These are phyloP conservation scores for Cardamine resedifolia DNA, from an alignment of 345 rosid species.

Conservation along the genomic window DNA sequence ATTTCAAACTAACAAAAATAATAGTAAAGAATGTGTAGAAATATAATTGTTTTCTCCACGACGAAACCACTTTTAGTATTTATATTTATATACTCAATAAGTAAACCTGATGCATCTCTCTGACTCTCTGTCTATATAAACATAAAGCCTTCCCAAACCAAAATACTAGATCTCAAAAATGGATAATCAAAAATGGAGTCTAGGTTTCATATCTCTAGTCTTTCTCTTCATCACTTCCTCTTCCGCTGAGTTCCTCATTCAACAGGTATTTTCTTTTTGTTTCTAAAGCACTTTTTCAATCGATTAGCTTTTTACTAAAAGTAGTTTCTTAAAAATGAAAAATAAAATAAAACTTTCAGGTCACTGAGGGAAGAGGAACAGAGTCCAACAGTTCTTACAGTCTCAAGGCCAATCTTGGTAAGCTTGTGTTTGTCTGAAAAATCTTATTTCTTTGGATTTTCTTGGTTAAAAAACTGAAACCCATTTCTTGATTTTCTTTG, in stretches of 20 bases:
- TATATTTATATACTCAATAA: neutral
- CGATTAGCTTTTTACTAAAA: neutral
- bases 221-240: slow-evolving; percentile 32
- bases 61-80: neutral
- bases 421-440: neutral
- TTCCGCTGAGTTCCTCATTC: slow-evolving; percentile 25
- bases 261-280: slow-evolving; percentile 9
- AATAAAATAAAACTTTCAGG: neutral
- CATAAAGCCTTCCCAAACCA: neutral
- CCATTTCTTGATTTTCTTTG: neutral
- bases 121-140: neutral
- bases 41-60: neutral
- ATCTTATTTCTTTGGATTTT: neutral
- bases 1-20: neutral
- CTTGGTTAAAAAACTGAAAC: neutral
- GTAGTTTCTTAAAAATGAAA: neutral
- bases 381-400: slow-evolving; percentile 20
- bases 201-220: slow-evolving; percentile 13
- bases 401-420: slow-evolving; percentile 23
- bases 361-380: slow-evolving; percentile 14
- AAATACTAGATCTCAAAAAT: slow-evolving; percentile 4
- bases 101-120: neutral
- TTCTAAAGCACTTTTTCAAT: neutral
- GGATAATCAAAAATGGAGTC: slow-evolving; percentile 11
- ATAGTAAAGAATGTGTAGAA: neutral